Conservation (phyloP, 768 basidiomycete genomes). For the Candolleomyces eurysporus region DNA sequence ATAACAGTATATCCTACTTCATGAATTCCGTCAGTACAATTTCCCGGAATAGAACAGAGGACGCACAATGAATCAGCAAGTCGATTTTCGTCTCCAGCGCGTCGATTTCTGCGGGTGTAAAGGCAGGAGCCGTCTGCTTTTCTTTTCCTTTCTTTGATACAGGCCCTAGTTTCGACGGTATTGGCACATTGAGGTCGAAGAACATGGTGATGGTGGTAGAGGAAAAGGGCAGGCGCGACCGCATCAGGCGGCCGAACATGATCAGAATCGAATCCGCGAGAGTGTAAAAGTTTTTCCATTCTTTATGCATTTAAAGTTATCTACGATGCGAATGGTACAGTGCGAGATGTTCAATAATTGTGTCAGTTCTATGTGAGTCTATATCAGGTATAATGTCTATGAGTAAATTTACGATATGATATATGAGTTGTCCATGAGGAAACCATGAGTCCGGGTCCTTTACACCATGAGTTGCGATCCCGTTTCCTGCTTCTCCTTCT, state of each 20-base stretch:
- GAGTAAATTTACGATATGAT: no score
- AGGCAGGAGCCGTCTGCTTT: slow-evolving; percentile 45
- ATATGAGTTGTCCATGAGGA: no score
- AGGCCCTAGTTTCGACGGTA: slow-evolving; percentile 30
- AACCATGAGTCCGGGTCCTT: no score
- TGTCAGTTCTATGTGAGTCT: no score
- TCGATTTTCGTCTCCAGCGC: slow-evolving; percentile 65
- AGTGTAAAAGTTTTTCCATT: neutral
- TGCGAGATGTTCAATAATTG: no score
- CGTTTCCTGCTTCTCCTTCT: no score
- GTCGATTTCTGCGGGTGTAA: slow-evolving; percentile 54
- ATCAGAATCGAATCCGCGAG: neutral
- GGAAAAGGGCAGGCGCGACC: neutral
- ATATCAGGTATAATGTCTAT: no score
- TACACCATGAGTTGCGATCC: no score
- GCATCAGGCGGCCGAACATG: neutral
- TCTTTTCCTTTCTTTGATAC: slow-evolving; percentile 58
- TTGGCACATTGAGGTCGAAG: slow-evolving; percentile 67
- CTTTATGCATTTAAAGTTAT: no score
- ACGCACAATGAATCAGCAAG: slow-evolving; percentile 70
- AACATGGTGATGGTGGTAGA: slow-evolving; percentile 39
- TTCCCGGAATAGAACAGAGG: neutral
- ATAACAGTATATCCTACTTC: slow-evolving; percentile 87
- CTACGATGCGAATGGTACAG: no score
- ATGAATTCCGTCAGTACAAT: slow-evolving; percentile 13